Conservation (phyloP, 2,329 filamentous ascomycete genomes). For the Beauveria caledonica region DNA sequence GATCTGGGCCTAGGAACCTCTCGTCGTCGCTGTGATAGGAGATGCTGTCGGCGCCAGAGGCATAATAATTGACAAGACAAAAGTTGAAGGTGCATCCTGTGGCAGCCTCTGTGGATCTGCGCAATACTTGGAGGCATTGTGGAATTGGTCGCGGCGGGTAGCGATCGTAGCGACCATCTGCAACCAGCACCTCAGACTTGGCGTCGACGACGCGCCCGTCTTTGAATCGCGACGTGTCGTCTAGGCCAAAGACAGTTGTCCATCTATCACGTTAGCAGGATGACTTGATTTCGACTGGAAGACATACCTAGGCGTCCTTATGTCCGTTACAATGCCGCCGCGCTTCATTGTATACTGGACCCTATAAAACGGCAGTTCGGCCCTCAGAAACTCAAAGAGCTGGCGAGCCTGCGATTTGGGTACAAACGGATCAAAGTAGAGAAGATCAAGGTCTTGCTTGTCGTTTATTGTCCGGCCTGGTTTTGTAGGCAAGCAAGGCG, state of each 20-base stretch:
- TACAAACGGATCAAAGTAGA: conserved; percentile 70
- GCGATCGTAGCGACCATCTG: conserved; percentile 44
- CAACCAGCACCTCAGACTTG: conserved; percentile 31
- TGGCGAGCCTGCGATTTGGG: conserved; percentile 45
- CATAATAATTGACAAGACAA: conserved; percentile 76
- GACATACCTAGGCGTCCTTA: conserved; percentile 43
- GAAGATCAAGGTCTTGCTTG: conserved; percentile 61
- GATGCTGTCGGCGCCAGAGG: conserved; percentile 68
- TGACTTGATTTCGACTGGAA: background rate
- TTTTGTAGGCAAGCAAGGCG: conserved; percentile 40
- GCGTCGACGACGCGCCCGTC: conserved; percentile 35
- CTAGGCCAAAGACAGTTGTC: conserved; percentile 50
- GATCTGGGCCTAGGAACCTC: conserved; percentile 60
- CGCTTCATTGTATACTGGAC: conserved; percentile 67
- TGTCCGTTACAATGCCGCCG: conserved; percentile 51
- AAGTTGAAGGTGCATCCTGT: conserved; percentile 68
- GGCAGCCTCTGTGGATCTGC: conserved; percentile 53
- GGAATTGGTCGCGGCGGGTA: conserved; percentile 63
- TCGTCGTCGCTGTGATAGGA: conserved; percentile 77
- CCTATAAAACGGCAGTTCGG: conserved; percentile 66
- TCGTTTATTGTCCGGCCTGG: conserved; percentile 52
- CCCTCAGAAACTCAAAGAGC: conserved; percentile 62
- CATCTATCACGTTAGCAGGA: conserved; percentile 22
- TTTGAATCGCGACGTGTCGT: conserved; percentile 55
- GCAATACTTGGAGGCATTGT: conserved; percentile 56